Evolutionary conservation across 331 rosid species (phyloP).

Genomic region (Stylosanthes scabra): DNA sequence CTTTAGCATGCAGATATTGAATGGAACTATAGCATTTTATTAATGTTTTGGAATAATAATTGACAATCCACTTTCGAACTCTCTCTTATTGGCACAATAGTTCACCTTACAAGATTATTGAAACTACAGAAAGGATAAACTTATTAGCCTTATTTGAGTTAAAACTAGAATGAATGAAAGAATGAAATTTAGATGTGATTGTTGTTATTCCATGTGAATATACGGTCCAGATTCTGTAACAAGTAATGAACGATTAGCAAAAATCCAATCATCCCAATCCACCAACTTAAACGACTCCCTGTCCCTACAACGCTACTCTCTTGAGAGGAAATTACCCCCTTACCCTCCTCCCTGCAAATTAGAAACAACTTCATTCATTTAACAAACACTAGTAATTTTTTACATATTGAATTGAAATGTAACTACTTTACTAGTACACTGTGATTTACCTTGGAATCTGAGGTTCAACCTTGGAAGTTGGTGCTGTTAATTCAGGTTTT

Average conservation of each 20-base stretch:
- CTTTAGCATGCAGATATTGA: too few species aligned
- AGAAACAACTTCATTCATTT: background rate
- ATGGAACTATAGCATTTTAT: background rate
- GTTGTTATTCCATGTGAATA: slow-evolving; percentile 36
- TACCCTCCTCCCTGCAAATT: slow-evolving; percentile 40
- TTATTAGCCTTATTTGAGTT: background rate
- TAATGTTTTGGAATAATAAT: slow-evolving; percentile 12
- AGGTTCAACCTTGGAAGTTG: slow-evolving; percentile 34
- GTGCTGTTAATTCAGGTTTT: slow-evolving; percentile 19
- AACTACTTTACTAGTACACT: slow-evolving; percentile 20
- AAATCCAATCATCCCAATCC: slow-evolving; percentile 43
- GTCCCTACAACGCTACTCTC: slow-evolving; percentile 15
- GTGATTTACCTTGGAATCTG: slow-evolving; percentile 37
- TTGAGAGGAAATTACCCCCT: slow-evolving; percentile 16
- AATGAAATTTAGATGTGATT: background rate
- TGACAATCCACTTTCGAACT: slow-evolving; percentile 32
- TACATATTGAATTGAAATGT: background rate
- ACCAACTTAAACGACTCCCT: slow-evolving; percentile 40
- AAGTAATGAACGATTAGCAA: slow-evolving; percentile 41
- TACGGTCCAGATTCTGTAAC: slow-evolving; percentile 40
- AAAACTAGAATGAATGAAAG: background rate
- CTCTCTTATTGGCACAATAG: slow-evolving; percentile 29
- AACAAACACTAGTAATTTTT: background rate
- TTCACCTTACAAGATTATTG: background rate
- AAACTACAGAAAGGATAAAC: slow-evolving; percentile 38